Evolutionary conservation across 495 filamentous ascomycete species (phyloP), one percentile per base, ranked within the genome.

Genomic region (Alectoria sarmentosa): DNA sequence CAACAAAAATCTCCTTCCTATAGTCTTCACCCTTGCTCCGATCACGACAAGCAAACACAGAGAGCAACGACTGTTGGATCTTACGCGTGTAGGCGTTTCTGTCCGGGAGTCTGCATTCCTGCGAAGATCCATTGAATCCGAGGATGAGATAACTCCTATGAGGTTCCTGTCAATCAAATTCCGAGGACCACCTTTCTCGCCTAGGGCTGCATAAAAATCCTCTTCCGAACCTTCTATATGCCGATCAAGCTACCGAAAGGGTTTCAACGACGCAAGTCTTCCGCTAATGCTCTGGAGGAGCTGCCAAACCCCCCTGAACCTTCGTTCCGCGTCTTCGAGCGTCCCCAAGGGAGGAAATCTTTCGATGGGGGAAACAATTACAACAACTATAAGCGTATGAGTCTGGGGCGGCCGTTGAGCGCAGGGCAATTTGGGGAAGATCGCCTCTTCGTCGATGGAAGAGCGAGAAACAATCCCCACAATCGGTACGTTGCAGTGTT

Each of bases 191-290:
- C 48, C 14, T 30, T 60, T 52, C 23, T 61, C 28, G 38, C 30
- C 49, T 65, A 48, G 56, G 42, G 34, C 15, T 54, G 41, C 42
- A 28, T 32, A 36, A 8, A 54, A 60, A 14, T 26, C 10, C 19
- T 17, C 38, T 10, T n/a, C 34, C 44, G 57, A 61, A 38, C 49
- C 41, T 48, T 62, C 70, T 77, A 75, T 66, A 88, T 88, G 85
- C 86, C 86, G 75, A 88, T 87, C 75, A 87, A 87, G 77, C 78
- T 88, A 62, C 84, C 84, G 60, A 89, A 86, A 71, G 73, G 75
- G 65, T 88, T 88, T 68, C 75, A 78, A 68, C 81, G 86, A 69
- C 82, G 86, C 65, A 89, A 88, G 76, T 89, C 86, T 69, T 80
- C 83, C 68, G 84, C 82, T 41, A 88, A 86, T 74, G 79, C 76